Percentiles rank a stretch among this genome's conserved stretches.
These are phyloP conservation scores for Aureobasidium namibiae DNA, from an alignment of 2,329 filamentous ascomycete species.

Conservation along the genomic window DNA sequence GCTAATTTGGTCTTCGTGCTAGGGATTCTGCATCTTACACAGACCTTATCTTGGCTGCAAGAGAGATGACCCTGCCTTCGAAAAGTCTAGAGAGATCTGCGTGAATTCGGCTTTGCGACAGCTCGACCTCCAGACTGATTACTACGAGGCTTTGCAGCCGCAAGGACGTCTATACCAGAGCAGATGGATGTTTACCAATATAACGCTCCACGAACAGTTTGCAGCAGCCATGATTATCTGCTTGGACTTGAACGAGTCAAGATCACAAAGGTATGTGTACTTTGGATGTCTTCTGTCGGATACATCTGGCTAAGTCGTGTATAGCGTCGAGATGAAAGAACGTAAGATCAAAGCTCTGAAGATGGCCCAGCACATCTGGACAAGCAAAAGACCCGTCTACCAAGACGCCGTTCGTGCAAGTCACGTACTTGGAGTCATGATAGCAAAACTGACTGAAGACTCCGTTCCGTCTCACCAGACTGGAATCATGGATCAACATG, in stretches of 20 bases:
- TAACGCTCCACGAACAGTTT: constrained; percentile 34
- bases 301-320: neutral
- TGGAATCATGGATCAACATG: neutral
- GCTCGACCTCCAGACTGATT: constrained; percentile 35
- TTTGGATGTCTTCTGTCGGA: neutral
- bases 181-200: constrained; percentile 31
- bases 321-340: neutral
- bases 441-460: neutral
- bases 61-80: constrained; percentile 26
- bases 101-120: constrained; percentile 37
- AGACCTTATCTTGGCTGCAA: constrained; percentile 36
- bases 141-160: constrained; percentile 36
- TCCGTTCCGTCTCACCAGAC: neutral
- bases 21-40: constrained; percentile 39
- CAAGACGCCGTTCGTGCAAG: constrained; percentile 3
- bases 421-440: constrained; percentile 1
- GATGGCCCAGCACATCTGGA: neutral
- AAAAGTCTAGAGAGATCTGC: constrained; percentile 36
- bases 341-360: neutral
- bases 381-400: neutral
- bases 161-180: constrained; percentile 29
- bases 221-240: constrained; percentile 35
- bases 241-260: constrained; percentile 24
- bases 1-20: too few relatives aligned
- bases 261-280: neutral